A percentile compares a stretch with the other conserved stretches of the same genome.
Evolutionary conservation across 2,329 filamentous ascomycete species (phyloP).

Genomic region (Setomelanomma holmii): DNA sequence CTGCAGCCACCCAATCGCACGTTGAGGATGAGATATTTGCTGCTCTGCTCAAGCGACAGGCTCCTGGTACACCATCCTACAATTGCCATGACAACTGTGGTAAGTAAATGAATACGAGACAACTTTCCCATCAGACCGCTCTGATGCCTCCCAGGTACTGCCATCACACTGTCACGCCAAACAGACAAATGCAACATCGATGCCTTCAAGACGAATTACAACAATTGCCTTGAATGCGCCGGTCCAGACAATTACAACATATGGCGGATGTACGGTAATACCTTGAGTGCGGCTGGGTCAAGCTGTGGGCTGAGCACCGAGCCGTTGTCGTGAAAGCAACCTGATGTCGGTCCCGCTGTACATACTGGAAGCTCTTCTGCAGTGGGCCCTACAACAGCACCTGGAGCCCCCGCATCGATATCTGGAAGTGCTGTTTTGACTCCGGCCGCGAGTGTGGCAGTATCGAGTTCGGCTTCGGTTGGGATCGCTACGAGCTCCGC

Average conservation of each 20-base stretch:
- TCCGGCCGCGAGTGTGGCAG: conserved; percentile 4
- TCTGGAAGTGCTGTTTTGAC: conserved; percentile 1
- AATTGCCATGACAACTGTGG: conserved; percentile 62
- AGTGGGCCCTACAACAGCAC: conserved; percentile 9
- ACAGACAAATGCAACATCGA: conserved; percentile 49
- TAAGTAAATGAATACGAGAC: conserved; percentile 42
- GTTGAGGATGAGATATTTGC: conserved; percentile 21
- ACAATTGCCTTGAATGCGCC: conserved; percentile 55
- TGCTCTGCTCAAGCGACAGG: conserved; percentile 53
- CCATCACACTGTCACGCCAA: conserved; percentile 48
- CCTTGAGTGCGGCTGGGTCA: conserved; percentile 42
- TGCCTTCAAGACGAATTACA: conserved; percentile 52
- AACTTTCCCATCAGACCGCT: too few species aligned
- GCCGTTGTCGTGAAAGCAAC: conserved; percentile 27
- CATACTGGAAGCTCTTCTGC: conserved; percentile 13
- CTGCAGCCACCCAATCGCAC: conserved; percentile 12
- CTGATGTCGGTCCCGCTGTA: conserved; percentile 21
- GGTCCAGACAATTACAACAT: conserved; percentile 52
- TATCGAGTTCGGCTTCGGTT: conserved; percentile 1
- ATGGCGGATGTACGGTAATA: conserved; percentile 54
- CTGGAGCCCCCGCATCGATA: conserved; percentile 6
- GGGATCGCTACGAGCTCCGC: conserved; percentile 2
- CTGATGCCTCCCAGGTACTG: too few species aligned
- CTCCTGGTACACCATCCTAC: conserved; percentile 54
- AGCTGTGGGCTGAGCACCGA: conserved; percentile 27